Base-by-base conservation (phyloP, 495 filamentous ascomycete genomes). In the Parathielavia appendiculata region DNA sequence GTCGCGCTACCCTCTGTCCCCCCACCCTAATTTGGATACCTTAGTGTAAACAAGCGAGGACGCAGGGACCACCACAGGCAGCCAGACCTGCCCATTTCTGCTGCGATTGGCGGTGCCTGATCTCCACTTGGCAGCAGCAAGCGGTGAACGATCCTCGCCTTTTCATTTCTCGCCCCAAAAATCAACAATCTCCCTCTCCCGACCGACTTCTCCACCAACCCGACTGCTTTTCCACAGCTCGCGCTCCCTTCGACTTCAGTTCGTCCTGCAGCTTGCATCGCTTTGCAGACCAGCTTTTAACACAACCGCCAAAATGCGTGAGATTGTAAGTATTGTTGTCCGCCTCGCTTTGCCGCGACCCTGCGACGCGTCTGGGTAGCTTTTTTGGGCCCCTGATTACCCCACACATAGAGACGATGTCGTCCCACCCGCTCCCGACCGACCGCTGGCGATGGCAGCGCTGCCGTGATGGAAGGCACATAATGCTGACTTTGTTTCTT, bases 351-450 rank as follows among this genome's bases (percentile, higher is more conserved):
- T 13, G 44, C 32, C 54, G 70, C 47, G 30, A 3, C 86, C 85
- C 91, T 75, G 86, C 89, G 79, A 86, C 95, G 90, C 79, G 90
- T 91, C 84, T 79, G 79, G 81, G 56, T 57, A 51, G 32, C 35
- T 58, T 47, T 63, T 56, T 54, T 35, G 30, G 49, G 36, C 61
- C 69, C 70, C 66, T 73, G 64, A 67, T 66, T 63, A 65, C 63
- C 62, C 74, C 72, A 69, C 77, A 69, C 75, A 38, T 47, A 20
- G 39, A 47, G 32, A 43, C 30, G 32, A 48, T 36, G 38, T 51
- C 39, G 8, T 47, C 23, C 34, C 49, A 44, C 32, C 32, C 14
- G 26, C 41, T 45, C 57, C 56, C 36, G 47, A 49, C 44, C 61
- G 56, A 46, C 41, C 19, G 40, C 41, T 13, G 41, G 19, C 54